Base-by-base conservation (phyloP, 139 green algal species). In the Asterochloris erici region DNA sequence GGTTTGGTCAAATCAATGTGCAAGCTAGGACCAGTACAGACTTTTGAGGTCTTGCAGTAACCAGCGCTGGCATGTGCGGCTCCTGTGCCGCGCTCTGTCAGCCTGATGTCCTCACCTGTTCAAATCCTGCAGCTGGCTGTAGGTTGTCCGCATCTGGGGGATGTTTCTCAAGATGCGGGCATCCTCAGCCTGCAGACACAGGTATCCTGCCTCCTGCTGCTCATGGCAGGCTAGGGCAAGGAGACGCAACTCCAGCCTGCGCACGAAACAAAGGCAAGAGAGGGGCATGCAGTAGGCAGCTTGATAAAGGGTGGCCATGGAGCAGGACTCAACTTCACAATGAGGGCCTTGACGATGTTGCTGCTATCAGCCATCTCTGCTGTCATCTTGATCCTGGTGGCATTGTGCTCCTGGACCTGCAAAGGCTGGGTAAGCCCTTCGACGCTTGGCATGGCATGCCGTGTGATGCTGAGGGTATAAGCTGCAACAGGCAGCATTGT, bases 111-210 rank as follows among this genome's bases (percentile, higher is more conserved):
- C 79, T 14, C 79, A 91, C 88, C 81, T 87, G 83, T 97, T 95
- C 69, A 95, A 80, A 82, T 92, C 87, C 24, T 86, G 77, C 71
- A 95, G 83, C 62, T 91, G 79, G 23, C 78, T 74, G 81, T 89
- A 90, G 24, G 73, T 78, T 68, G 74, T 73, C 61, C 60, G 68
- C 86, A 90, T 87, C 21, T 28, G 73, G 28, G 75, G 27, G 89
- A 93, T 93, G 86, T 95, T 84, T 26, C 85, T 85, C 78, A 95
- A 86, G 29, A 94, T 87, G 0, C 93, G 84, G 17, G 90, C 85
- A 77, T 97, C 93, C 79, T 97, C 93, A 15, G 92, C 92, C 28
- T 90, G 64, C 61, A 38, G 21, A 73, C 11, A 26, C 24, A 60
- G 26, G 77, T 0, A 77, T 13, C 14, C 15, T 68, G 27, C 15